phyloP scores from a whole-genome alignment of 768 basidiomycete species.

The Collybia nuda region DNA sequence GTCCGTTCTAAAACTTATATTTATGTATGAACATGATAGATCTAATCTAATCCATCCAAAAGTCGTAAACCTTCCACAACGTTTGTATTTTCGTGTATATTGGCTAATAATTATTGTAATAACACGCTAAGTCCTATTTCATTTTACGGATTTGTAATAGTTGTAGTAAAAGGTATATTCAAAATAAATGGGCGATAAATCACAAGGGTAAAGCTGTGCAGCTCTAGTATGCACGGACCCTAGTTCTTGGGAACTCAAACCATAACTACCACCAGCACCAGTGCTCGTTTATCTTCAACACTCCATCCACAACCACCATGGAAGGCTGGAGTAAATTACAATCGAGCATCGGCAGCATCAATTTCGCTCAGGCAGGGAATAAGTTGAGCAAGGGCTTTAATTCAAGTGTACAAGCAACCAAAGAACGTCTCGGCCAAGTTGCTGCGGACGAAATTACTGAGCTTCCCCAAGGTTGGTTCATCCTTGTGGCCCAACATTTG shows the following conservation, averaged over 20 bases:
- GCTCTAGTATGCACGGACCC: neutral
- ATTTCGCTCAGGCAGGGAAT: constrained; percentile 72
- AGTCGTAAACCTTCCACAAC: too few species aligned
- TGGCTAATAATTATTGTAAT: too few species aligned
- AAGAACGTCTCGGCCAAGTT: constrained; percentile 86
- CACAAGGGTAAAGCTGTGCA: too few species aligned
- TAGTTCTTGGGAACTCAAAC: neutral
- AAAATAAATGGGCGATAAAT: too few species aligned
- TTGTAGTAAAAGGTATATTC: too few species aligned
- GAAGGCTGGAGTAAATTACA: constrained; percentile 70
- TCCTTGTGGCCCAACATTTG: neutral
- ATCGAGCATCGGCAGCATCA: constrained; percentile 60
- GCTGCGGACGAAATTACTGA: constrained; percentile 94
- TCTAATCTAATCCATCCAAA: constrained; percentile 14
- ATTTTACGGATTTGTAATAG: too few species aligned
- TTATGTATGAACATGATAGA: constrained; percentile 4
- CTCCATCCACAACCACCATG: constrained; percentile 34
- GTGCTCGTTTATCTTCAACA: neutral
- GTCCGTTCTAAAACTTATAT: constrained; percentile 14
- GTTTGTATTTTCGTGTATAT: too few species aligned
- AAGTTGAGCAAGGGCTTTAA: constrained; percentile 80
- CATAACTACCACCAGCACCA: constrained; percentile 8
- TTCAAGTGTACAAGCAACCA: constrained; percentile 82
- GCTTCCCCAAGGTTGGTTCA: constrained; percentile 72
- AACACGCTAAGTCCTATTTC: too few species aligned